Conservation (phyloP, 1,284 basidiomycete genomes). For the Sporisorium scitamineum region DNA sequence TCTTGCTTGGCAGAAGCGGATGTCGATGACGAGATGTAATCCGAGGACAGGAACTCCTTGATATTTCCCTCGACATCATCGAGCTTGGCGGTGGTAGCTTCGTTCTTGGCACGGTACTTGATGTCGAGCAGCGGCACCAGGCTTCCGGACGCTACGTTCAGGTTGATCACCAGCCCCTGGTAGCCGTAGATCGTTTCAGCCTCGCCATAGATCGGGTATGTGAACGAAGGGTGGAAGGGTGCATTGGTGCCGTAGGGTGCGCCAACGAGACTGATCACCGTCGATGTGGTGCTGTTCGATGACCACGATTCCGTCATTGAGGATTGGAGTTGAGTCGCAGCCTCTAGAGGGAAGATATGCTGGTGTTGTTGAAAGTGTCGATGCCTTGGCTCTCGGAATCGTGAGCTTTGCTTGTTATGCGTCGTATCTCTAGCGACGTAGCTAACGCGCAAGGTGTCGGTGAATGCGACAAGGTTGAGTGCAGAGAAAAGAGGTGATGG, state of each 20-base stretch:
- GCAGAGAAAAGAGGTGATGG: background rate
- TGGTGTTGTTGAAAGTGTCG: background rate
- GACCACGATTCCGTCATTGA: slow-evolving; percentile 58
- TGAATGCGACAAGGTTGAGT: background rate
- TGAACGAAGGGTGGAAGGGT: slow-evolving; percentile 61
- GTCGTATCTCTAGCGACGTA: background rate
- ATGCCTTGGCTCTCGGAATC: background rate
- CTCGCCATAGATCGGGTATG: slow-evolving; percentile 79
- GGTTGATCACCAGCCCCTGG: slow-evolving; percentile 74
- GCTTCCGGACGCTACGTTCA: slow-evolving; percentile 88
- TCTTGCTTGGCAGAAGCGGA: slow-evolving; percentile 70
- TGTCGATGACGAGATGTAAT: slow-evolving; percentile 66
- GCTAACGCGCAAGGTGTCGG: background rate
- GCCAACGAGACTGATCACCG: slow-evolving; percentile 54
- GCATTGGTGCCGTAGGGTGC: slow-evolving; percentile 41
- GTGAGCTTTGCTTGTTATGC: background rate
- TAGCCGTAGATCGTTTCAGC: slow-evolving; percentile 98
- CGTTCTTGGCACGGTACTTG: slow-evolving; percentile 60
- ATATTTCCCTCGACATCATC: slow-evolving; percentile 88
- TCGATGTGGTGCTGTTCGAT: slow-evolving; percentile 57
- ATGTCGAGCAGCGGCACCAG: slow-evolving; percentile 72
- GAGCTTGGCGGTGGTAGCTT: slow-evolving; percentile 75
- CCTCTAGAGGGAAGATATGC: background rate
- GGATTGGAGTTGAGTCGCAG: background rate
- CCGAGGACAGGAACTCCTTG: slow-evolving; percentile 81